Percentiles rank a stretch among this genome's conserved stretches.
phyloP scores from a whole-genome alignment of 345 rosid species.

The Rhodamnia rubescens region DNA sequence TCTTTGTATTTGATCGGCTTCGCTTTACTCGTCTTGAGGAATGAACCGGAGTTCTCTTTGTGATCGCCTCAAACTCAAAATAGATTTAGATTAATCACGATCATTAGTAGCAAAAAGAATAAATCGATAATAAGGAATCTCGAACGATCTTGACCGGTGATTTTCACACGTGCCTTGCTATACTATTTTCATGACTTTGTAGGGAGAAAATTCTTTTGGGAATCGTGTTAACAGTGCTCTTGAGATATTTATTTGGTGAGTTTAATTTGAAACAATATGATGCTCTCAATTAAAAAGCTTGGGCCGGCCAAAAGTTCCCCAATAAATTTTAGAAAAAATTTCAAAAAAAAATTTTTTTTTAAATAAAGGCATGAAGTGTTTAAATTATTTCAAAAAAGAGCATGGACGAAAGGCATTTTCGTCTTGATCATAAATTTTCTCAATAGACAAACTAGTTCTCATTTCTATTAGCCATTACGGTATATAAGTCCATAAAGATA shows the following conservation, averaged over 20 bases:
- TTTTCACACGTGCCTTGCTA: background rate
- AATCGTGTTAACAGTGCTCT: background rate
- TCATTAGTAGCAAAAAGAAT: background rate
- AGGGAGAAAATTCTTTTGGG: fast-evolving
- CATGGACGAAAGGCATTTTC: too few species aligned
- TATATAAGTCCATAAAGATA: too few species aligned
- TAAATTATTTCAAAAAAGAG: too few species aligned
- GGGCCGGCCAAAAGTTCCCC: fast-evolving
- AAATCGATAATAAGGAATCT: background rate
- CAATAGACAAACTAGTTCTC: too few species aligned
- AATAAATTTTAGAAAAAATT: background rate
- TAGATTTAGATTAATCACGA: background rate
- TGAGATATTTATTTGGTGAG: background rate
- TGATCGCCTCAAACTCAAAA: background rate
- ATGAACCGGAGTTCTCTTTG: background rate
- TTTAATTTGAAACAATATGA: fast-evolving
- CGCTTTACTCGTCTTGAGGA: background rate
- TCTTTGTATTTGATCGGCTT: fast-evolving
- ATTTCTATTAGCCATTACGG: too few species aligned
- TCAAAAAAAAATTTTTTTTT: too few species aligned
- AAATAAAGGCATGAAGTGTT: too few species aligned
- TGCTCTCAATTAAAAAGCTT: background rate
- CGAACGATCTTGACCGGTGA: fast-evolving
- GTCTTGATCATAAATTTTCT: too few species aligned
- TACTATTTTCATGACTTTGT: background rate